phyloP scores from a whole-genome alignment of 2,329 filamentous ascomycete genomes.

The Xylaria sp. region DNA sequence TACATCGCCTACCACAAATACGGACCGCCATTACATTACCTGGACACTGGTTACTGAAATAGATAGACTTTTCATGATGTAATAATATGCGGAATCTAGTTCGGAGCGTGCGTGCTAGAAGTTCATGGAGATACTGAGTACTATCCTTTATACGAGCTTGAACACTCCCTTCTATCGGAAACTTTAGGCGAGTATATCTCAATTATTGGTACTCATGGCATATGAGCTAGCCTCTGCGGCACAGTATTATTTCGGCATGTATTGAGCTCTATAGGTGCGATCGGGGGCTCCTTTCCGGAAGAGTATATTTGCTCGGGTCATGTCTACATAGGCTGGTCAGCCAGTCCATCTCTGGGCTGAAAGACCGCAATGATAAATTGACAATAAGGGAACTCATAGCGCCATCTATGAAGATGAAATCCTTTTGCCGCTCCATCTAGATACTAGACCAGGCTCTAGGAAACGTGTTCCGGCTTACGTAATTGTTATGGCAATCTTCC shows the following conservation, averaged over 20 bases:
- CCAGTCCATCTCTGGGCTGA: conserved; percentile 13
- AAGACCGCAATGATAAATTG: background rate
- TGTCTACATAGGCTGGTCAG: conserved; percentile 8
- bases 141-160: background rate
- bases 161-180: background rate
- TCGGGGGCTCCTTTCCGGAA: background rate
- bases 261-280: conserved; percentile 5
- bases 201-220: background rate
- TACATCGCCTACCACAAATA: background rate
- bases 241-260: background rate
- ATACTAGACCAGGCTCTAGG: background rate
- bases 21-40: background rate
- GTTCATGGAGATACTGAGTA: background rate
- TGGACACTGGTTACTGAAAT: background rate
- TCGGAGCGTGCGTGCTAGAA: background rate
- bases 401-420: conserved; percentile 4
- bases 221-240: background rate
- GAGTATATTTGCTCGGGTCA: background rate
- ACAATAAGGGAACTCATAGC: background rate
- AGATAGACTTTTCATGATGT: background rate
- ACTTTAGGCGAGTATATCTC: background rate
- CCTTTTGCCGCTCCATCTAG: background rate
- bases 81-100: background rate
- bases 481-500: conserved; percentile 64
- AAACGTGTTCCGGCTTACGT: conserved; percentile 40